Evolutionary conservation across 1,139 yeast species (phyloP).

Genomic region (Chernovozyma aurita): DNA sequence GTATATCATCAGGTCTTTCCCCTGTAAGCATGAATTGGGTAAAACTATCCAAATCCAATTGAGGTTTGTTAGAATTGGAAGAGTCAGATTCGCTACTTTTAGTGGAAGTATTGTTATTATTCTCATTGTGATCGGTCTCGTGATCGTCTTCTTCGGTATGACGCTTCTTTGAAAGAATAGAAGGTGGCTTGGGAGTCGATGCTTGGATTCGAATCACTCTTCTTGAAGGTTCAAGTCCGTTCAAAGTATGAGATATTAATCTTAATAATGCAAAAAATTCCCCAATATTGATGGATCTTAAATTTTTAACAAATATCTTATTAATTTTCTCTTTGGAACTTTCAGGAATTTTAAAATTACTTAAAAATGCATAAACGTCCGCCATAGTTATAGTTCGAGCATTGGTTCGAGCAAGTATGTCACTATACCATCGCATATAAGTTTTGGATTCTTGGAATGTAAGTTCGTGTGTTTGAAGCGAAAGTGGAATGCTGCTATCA

Average conservation of each 20-base stretch:
- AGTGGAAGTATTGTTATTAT: not conserved
- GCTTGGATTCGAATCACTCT: conserved; percentile 47
- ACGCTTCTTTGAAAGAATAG: conserved; percentile 58
- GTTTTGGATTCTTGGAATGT: conserved; percentile 65
- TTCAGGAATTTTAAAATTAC: conserved; percentile 53
- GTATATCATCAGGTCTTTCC: conserved; percentile 48
- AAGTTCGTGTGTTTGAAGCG: conserved; percentile 57
- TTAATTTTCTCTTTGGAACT: conserved; percentile 40
- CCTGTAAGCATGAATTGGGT: conserved; percentile 75
- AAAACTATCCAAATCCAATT: conserved; percentile 65
- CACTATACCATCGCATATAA: conserved; percentile 74
- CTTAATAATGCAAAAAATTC: conserved; percentile 72
- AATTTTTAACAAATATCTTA: conserved; percentile 47
- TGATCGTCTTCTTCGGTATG: conserved; percentile 38
- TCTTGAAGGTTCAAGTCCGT: conserved; percentile 47
- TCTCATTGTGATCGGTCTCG: conserved; percentile 11
- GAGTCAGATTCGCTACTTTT: conserved; percentile 4
- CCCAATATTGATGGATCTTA: conserved; percentile 58
- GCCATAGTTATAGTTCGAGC: conserved; percentile 51
- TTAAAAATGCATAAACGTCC: conserved; percentile 61
- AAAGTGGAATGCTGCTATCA: conserved; percentile 46
- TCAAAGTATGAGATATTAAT: conserved; percentile 53
- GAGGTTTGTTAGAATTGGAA: conserved; percentile 4
- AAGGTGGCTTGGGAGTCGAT: conserved; percentile 63
- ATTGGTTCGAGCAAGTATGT: conserved; percentile 55